phyloP scores from a whole-genome alignment of 192 early-diverging fungal species.

The Neocallimastix lanati region DNA sequence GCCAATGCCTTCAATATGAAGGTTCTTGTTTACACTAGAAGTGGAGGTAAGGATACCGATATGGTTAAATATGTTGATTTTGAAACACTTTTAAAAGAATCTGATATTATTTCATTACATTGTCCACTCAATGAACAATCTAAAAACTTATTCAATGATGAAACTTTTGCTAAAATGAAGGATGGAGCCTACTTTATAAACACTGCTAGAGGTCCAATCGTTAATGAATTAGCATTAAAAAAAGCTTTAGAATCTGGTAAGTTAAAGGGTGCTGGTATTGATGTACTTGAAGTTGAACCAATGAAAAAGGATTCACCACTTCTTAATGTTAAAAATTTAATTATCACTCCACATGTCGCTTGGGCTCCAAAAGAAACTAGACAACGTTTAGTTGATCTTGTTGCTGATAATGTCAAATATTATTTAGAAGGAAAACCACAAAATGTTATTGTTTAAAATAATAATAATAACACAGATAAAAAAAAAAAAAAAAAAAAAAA shows the following conservation, averaged over 20 bases:
- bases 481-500: too few species aligned
- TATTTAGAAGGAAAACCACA: background rate
- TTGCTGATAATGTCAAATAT: background rate
- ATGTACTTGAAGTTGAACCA: slow-evolving; percentile 28
- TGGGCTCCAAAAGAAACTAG: background rate
- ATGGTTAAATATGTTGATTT: background rate
- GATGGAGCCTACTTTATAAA: slow-evolving; percentile 16
- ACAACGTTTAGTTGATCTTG: background rate
- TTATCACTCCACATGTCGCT: background rate
- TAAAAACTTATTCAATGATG: slow-evolving; percentile 10
- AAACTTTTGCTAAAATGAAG: slow-evolving; percentile 13
- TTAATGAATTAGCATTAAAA: slow-evolving; percentile 17
- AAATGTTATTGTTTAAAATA: background rate
- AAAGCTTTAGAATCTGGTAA: slow-evolving; percentile 14
- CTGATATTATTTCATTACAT: background rate
- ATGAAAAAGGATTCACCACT: background rate
- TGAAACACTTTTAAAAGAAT: background rate
- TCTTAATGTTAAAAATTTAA: background rate
- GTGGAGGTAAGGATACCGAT: background rate
- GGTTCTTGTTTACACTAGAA: background rate
- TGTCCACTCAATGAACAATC: background rate
- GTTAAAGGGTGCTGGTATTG: slow-evolving; percentile 18
- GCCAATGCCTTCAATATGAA: slow-evolving; percentile 4
- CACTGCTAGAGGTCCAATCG: slow-evolving; percentile 16
- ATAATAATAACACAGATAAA: too few species aligned